Conservation (phyloP, 352 stramenopile genomes). For the Thraustochytrium striatum region DNA sequence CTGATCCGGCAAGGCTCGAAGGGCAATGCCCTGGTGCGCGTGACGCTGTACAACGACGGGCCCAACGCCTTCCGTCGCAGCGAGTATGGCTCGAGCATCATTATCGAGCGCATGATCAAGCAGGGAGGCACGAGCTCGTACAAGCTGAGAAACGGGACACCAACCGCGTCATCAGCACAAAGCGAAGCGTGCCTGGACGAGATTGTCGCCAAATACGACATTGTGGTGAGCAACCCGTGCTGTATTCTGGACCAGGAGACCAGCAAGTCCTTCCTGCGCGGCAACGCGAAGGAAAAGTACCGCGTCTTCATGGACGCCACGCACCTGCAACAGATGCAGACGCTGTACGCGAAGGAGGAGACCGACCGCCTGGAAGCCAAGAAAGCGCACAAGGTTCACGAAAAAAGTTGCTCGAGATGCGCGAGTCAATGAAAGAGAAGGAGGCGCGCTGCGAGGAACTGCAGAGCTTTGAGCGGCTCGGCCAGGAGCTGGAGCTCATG, state of each 20-base stretch:
- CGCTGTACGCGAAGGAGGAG: constrained; percentile 67
- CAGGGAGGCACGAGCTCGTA: constrained; percentile 51
- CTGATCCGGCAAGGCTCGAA: constrained; percentile 86
- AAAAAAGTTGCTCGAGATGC: constrained; percentile 46
- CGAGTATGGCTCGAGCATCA: constrained; percentile 84
- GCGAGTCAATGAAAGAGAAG: constrained; percentile 55
- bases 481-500: constrained; percentile 60
- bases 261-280: constrained; percentile 93
- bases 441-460: constrained; percentile 57
- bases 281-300: constrained; percentile 90
- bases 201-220: constrained; percentile 85
- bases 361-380: constrained; percentile 63
- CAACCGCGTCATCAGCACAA: too few species aligned
- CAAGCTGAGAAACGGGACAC: neutral
- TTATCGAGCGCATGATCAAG: constrained; percentile 83
- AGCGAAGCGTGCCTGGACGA: constrained; percentile 68
- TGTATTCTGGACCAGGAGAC: constrained; percentile 95
- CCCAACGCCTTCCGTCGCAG: constrained; percentile 82
- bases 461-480: constrained; percentile 15
- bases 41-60: constrained; percentile 86
- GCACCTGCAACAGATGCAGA: constrained; percentile 81
- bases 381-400: constrained; percentile 20
- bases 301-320: constrained; percentile 94
- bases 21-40: constrained; percentile 75
- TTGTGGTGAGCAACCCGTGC: constrained; percentile 91